These are phyloP conservation scores for Solanum piurae DNA, from an alignment of 257 asterid species.

Conservation along the genomic window DNA sequence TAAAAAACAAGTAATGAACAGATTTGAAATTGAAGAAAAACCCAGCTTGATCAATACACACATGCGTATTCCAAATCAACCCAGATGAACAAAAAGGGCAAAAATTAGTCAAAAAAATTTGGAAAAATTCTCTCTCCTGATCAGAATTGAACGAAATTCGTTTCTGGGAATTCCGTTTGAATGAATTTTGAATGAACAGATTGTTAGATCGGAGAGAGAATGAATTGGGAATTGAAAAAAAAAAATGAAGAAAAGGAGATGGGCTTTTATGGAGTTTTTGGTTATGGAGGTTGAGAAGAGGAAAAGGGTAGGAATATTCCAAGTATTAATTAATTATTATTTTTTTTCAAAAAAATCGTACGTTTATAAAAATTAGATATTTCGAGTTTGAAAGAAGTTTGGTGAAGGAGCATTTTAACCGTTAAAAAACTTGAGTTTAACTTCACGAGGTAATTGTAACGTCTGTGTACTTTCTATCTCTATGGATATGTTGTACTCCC, in stretches of 20 bases:
- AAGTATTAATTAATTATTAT: not conserved
- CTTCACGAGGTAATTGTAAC: too few species aligned
- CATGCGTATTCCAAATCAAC: not conserved
- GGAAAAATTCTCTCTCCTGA: not conserved
- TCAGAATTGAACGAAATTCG: not conserved
- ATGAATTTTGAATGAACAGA: not conserved
- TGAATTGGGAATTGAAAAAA: not conserved
- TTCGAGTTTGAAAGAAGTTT: fast-evolving
- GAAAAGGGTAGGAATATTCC: not conserved
- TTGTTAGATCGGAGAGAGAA: not conserved
- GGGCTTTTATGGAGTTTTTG: not conserved
- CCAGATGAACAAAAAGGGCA: not conserved
- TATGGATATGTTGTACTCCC: too few species aligned
- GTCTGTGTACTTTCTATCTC: too few species aligned
- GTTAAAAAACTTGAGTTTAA: too few species aligned
- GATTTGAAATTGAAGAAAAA: not conserved
- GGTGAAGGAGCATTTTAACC: too few species aligned
- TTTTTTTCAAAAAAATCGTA: too few species aligned
- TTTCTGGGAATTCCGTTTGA: not conserved
- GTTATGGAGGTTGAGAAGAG: not conserved
- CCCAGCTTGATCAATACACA: not conserved
- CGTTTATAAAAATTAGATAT: not conserved
- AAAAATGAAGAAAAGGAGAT: not conserved
- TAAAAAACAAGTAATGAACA: not conserved
- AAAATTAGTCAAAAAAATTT: not conserved